These are phyloP conservation scores for Luvunga scandens DNA, from an alignment of 345 rosid genomes.

Conservation along the genomic window DNA sequence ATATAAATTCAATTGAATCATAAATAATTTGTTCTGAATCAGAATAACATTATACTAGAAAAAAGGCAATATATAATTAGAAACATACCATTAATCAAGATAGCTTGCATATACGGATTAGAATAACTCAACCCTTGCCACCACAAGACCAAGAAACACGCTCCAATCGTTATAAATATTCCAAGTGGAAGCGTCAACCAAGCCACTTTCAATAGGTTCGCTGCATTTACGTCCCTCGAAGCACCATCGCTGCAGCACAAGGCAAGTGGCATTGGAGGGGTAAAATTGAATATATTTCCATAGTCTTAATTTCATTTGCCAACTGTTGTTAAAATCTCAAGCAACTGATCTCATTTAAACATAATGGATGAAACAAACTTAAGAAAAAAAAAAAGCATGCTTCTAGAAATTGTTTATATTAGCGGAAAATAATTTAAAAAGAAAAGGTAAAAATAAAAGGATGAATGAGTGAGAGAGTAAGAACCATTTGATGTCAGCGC, in stretches of 20 bases:
- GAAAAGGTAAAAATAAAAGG: not conserved
- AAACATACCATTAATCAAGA: slow-evolving; percentile 75
- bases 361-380: too few species aligned
- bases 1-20: slow-evolving; percentile 10
- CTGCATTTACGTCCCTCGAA: slow-evolving; percentile 37
- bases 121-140: slow-evolving; percentile 72
- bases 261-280: not conserved
- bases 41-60: not conserved
- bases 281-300: too few species aligned
- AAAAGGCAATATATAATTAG: not conserved
- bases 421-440: not conserved
- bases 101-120: slow-evolving; percentile 68
- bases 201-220: slow-evolving; percentile 69
- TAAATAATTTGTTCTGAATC: not conserved
- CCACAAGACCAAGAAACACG: slow-evolving; percentile 62
- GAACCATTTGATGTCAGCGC: slow-evolving; percentile 72
- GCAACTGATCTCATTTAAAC: too few species aligned
- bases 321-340: not conserved
- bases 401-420: not conserved
- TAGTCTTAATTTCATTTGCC: not conserved
- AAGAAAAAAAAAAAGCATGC: too few species aligned
- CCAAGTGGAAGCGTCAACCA: slow-evolving; percentile 80
- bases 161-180: slow-evolving; percentile 52
- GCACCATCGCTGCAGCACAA: slow-evolving; percentile 48
- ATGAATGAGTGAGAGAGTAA: not conserved